Percentiles rank a stretch among this genome's conserved stretches.
Conservation (phyloP, 805 yeast genomes). For the Candida silvatica region DNA sequence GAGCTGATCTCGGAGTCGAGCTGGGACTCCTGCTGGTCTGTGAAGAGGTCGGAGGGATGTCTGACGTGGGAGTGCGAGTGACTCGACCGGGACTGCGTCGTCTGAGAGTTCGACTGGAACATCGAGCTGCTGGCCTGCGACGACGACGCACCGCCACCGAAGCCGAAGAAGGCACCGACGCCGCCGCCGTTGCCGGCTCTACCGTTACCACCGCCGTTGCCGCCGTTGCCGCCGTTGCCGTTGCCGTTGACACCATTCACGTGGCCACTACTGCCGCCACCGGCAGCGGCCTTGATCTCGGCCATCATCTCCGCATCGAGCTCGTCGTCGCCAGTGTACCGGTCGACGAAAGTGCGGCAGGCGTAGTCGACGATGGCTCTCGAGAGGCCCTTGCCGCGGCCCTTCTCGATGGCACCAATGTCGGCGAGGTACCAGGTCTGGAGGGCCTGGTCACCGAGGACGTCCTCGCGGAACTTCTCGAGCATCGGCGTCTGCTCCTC, state of each 20-base stretch:
- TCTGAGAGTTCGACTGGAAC: conserved; percentile 12
- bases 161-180: no score
- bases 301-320: conserved; percentile 5
- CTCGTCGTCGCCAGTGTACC: conserved; percentile 14
- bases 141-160: no score
- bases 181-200: conserved; percentile 4
- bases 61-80: no score
- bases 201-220: conserved; percentile 5
- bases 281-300: conserved; percentile 12
- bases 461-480: conserved; percentile 33
- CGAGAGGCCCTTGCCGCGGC: conserved; percentile 54
- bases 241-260: conserved; percentile 10
- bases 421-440: conserved; percentile 51
- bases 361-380: conserved; percentile 41
- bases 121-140: conserved; percentile 8
- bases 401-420: conserved; percentile 47
- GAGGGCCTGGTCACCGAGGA: conserved; percentile 30
- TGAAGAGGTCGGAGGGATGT: neutral
- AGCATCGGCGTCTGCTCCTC: conserved; percentile 42
- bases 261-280: conserved; percentile 20
- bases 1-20: conserved; percentile 26
- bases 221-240: conserved; percentile 8
- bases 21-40: conserved; percentile 14
- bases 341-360: conserved; percentile 35
- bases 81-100: no score